A percentile compares a stretch with the other conserved stretches of the same genome.
These are phyloP conservation scores for Neofusicoccum sp. DNA, from an alignment of 2,329 filamentous ascomycete species.

Conservation along the genomic window DNA sequence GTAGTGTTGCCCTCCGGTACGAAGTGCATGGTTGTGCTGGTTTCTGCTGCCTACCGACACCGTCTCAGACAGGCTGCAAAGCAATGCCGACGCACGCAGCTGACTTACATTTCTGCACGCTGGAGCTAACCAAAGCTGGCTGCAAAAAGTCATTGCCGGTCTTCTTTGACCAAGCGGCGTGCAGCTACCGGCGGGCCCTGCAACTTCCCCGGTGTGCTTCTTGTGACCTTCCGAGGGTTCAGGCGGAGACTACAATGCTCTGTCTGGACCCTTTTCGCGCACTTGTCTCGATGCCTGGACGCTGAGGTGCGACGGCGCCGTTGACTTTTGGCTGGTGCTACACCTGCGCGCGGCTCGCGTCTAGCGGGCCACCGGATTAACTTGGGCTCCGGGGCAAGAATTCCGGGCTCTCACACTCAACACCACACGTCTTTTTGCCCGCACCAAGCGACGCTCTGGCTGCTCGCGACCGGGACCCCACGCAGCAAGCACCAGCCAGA, in stretches of 20 bases:
- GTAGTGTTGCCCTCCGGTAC: too few relatives aligned
- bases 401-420: slow-evolving; percentile 4
- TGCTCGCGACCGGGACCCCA: slow-evolving; percentile 15
- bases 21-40: not conserved
- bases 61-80: not conserved
- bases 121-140: too few relatives aligned
- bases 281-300: too few relatives aligned
- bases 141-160: too few relatives aligned
- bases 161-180: too few relatives aligned
- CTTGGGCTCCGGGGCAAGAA: not conserved
- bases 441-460: slow-evolving; percentile 18
- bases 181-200: too few relatives aligned
- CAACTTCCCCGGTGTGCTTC: too few relatives aligned
- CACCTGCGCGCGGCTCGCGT: not conserved
- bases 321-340: not conserved
- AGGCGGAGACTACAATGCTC: too few relatives aligned
- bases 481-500: slow-evolving; percentile 19
- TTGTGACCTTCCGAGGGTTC: too few relatives aligned
- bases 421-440: not conserved
- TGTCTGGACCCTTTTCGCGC: too few relatives aligned
- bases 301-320: too few relatives aligned
- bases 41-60: not conserved
- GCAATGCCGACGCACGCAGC: not conserved
- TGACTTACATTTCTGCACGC: slow-evolving; percentile 7
- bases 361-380: not conserved